Percentiles rank a stretch among this genome's conserved stretches.
Conservation (phyloP, 257 asterid species). For the Thymus quinquecostatus region DNA sequence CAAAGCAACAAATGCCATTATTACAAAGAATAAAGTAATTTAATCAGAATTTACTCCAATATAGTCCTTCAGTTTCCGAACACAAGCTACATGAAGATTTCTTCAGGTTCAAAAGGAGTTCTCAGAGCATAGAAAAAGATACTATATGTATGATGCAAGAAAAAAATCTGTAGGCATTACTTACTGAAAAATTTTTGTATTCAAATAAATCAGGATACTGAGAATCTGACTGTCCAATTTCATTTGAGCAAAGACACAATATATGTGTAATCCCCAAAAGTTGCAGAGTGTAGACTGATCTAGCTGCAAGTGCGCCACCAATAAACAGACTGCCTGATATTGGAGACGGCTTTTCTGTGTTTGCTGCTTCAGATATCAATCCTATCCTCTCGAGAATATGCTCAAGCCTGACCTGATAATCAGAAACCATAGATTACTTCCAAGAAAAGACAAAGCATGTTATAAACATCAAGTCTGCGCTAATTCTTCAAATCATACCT, state of each 20-base stretch:
- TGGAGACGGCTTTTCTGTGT: slow-evolving; percentile 85
- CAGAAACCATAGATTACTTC: neutral
- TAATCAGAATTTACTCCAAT: neutral
- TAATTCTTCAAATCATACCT: slow-evolving; percentile 51
- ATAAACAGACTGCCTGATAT: slow-evolving; percentile 64
- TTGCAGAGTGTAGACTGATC: slow-evolving; percentile 88
- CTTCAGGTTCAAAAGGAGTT: slow-evolving; percentile 2
- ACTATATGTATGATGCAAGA: slow-evolving; percentile 13
- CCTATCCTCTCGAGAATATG: slow-evolving; percentile 92
- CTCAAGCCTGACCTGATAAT: slow-evolving; percentile 93
- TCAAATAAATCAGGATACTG: slow-evolving; percentile 83
- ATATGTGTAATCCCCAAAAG: slow-evolving; percentile 88
- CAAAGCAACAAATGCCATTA: neutral
- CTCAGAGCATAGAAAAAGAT: slow-evolving; percentile 9
- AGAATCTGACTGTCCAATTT: slow-evolving; percentile 95
- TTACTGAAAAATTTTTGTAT: slow-evolving; percentile 84
- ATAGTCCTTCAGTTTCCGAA: neutral
- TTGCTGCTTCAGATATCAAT: slow-evolving; percentile 90
- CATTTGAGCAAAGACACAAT: slow-evolving; percentile 91
- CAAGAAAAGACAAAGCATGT: slow-evolving; percentile 1
- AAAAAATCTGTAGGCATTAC: slow-evolving; percentile 40
- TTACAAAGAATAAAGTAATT: neutral
- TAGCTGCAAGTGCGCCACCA: slow-evolving; percentile 97
- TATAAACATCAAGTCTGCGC: slow-evolving; percentile 15
- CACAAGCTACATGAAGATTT: slow-evolving; percentile 8